Percentiles rank a stretch among this genome's conserved stretches.
phyloP scores from a whole-genome alignment of 306 rosid genomes.

The Vigna reflexopilosa region DNA sequence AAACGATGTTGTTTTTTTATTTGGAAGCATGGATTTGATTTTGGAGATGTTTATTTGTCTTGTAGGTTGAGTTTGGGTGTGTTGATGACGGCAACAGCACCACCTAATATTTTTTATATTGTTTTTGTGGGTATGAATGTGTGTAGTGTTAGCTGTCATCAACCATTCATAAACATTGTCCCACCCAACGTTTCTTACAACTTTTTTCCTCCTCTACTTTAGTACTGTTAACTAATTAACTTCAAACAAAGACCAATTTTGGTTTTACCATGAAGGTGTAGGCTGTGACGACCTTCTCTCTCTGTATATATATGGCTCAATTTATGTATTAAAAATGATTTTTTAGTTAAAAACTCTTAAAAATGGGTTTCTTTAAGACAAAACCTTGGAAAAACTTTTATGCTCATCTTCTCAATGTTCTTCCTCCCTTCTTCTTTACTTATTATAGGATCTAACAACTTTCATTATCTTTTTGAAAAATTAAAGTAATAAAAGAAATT shows the following conservation, averaged over 20 bases:
- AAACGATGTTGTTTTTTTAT: constrained; percentile 3
- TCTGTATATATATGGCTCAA: too few species aligned
- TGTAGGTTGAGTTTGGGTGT: constrained; percentile 24
- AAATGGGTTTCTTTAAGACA: too few species aligned
- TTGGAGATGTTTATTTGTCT: constrained; percentile 40
- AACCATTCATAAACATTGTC: constrained; percentile 11
- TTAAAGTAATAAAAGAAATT: too few species aligned
- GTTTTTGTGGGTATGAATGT: background rate
- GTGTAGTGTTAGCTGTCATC: constrained; percentile 35
- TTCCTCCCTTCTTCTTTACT: too few species aligned
- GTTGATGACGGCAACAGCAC: constrained; percentile 29
- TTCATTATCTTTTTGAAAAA: too few species aligned
- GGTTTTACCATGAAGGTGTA: background rate
- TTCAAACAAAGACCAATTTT: background rate
- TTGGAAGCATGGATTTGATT: constrained; percentile 8
- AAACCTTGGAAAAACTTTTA: too few species aligned
- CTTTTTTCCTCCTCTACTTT: background rate
- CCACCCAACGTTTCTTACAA: constrained; percentile 5
- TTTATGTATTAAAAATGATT: too few species aligned
- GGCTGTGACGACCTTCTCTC: too few species aligned
- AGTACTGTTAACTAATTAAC: too few species aligned
- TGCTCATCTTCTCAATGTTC: too few species aligned
- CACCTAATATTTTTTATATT: constrained; percentile 32
- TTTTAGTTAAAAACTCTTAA: too few species aligned
- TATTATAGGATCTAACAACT: too few species aligned